Evolutionary conservation across 1,284 basidiomycete species (phyloP), one percentile per base, ranked within the genome.

Genomic region (Ganoderma sinense): DNA sequence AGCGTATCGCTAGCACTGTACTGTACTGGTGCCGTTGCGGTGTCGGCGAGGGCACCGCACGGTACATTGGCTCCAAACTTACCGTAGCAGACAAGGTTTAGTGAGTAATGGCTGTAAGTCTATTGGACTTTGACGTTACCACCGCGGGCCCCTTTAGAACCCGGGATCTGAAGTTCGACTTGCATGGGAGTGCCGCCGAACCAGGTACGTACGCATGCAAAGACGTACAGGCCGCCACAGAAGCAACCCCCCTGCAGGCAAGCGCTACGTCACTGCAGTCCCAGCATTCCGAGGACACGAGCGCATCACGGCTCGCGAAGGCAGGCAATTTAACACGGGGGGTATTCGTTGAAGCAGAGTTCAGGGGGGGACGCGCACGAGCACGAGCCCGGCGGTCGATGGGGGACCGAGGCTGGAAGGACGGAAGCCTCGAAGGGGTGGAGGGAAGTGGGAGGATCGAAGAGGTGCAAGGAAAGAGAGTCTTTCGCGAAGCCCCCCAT

Each of bases 321-420:
- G 33, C n/a, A n/a, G 20, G 20, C 48, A 48, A 53, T 53, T 31
- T 20, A 56, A 56, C 29, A 6, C 39, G 29, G 67, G 29, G 67
- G 63, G 16, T 45, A 41, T 65, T 48, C 29, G 18, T 65, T 69
- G 29, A 51, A 65, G 63, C 67, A 69, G 59, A 62, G 63, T 69
- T 69, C 45, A 53, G 43, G 56, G 67, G 66, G 33, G 20, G 4
- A 33, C 33, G 33, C 33, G 13, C 48, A 51, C 45, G 45, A 18
- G 45, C 53, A 29, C 16, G 56, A 58, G 56, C 56, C 56, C 33
- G 56, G 56, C 18, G 33, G 51, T 18, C 48, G 23, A 67, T 36
- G 51, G 40, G 18, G 51, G 61, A 48, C 61, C 66, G 61, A 62
- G 66, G 36, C 66, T 64, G 20, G 43, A 64, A 59, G 66, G 41